phyloP scores from a whole-genome alignment of 192 early-diverging fungal species.

The Podila epicladia region DNA sequence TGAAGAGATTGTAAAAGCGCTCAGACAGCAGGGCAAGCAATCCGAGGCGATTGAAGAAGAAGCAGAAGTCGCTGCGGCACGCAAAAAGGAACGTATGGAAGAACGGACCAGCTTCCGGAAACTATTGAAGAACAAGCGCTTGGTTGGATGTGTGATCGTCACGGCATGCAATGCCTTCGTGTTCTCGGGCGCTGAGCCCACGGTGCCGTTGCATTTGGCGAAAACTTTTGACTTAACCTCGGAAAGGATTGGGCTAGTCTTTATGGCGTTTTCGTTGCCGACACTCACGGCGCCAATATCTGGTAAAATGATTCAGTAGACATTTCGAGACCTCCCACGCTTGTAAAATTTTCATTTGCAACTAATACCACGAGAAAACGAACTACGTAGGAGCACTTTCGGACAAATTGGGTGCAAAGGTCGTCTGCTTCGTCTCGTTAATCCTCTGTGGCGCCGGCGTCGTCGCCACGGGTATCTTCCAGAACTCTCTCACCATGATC shows the following conservation, averaged over 20 bases:
- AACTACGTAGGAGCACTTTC: constrained; percentile 19
- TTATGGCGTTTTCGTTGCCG: constrained; percentile 77
- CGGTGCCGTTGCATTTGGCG: constrained; percentile 60
- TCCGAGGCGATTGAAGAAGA: constrained; percentile 33
- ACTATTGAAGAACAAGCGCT: constrained; percentile 32
- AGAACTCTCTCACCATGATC: constrained; percentile 31
- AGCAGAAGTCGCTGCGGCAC: constrained; percentile 17
- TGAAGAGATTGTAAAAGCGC: constrained; percentile 45
- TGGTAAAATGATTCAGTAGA: constrained; percentile 40
- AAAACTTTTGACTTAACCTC: constrained; percentile 51
- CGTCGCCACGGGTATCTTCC: neutral
- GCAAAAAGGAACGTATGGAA: constrained; percentile 16
- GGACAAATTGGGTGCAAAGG: constrained; percentile 37
- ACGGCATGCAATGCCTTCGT: constrained; percentile 37
- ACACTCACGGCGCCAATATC: constrained; percentile 67
- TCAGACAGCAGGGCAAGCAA: constrained; percentile 22
- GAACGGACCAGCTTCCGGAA: constrained; percentile 30
- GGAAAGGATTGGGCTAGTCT: constrained; percentile 67
- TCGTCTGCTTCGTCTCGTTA: constrained; percentile 14
- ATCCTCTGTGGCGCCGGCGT: constrained; percentile 17
- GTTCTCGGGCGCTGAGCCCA: constrained; percentile 62
- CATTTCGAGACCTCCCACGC: no score
- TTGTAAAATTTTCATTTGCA: no score
- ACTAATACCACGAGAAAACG: no score
- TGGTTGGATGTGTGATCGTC: constrained; percentile 33